These are phyloP conservation scores for Eucalyptus globulus DNA, from an alignment of 345 rosid species.

Conservation along the genomic window DNA sequence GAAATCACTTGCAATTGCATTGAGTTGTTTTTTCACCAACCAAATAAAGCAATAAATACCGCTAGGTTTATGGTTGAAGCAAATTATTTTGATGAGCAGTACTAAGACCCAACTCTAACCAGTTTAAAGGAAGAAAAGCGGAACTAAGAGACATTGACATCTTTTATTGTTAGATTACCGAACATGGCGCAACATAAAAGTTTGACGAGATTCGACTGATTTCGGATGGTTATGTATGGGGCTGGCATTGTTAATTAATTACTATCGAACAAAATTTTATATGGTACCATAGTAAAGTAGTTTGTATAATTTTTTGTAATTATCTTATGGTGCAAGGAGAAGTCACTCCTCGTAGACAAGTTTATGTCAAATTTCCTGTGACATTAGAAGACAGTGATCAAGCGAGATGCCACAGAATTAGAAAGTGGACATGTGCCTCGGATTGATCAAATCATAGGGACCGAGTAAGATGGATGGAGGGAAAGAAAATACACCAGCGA, in stretches of 20 bases:
- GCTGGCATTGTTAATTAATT: not conserved
- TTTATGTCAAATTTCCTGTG: not conserved
- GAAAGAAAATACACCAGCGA: not conserved
- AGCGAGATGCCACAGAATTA: not conserved
- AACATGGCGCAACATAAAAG: not conserved
- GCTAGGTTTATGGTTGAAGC: not conserved
- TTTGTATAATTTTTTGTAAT: not conserved
- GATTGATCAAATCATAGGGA: not conserved
- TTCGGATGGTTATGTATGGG: not conserved
- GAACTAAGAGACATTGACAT: not conserved
- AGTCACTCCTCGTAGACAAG: too few relatives aligned
- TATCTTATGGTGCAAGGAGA: not conserved
- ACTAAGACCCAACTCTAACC: not conserved
- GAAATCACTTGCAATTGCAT: not conserved
- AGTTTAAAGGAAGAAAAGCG: not conserved
- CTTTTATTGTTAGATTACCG: not conserved
- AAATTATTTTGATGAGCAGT: not conserved
- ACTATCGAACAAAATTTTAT: not conserved
- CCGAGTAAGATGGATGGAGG: not conserved
- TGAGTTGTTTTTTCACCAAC: not conserved
- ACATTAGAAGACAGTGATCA: not conserved
- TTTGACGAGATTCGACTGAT: not conserved
- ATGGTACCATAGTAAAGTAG: not conserved
- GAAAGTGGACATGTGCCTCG: not conserved
- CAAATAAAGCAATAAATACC: not conserved